phyloP scores from a whole-genome alignment of 176 grass and related monocot genomes.

The Avena insularis region DNA sequence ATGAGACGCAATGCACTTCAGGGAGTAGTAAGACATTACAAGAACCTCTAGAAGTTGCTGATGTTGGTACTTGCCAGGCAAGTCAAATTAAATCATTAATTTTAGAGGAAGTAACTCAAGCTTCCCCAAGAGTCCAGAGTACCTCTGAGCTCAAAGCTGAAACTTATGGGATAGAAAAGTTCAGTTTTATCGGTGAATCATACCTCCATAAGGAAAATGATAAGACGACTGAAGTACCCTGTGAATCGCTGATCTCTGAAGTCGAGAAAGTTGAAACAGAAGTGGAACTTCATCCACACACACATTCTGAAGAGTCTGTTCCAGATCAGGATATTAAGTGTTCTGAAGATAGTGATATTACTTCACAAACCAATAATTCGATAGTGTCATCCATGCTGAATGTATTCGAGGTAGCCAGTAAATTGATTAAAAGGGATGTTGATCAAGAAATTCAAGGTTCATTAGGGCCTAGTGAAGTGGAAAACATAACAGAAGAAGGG shows the following conservation, averaged over 20 bases:
- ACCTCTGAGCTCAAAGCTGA: conserved; percentile 37
- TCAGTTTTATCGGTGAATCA: conserved; percentile 42
- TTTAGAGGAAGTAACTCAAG: conserved; percentile 45
- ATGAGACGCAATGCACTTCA: conserved; percentile 28
- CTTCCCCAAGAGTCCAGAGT: conserved; percentile 14
- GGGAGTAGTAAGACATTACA: conserved; percentile 33
- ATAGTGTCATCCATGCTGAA: conserved; percentile 40
- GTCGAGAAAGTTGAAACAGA: conserved; percentile 36
- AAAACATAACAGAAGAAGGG: conserved; percentile 32
- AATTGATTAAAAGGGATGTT: conserved; percentile 50
- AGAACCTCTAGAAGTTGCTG: conserved; percentile 46
- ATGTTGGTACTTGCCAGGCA: conserved; percentile 24
- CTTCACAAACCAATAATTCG: conserved; percentile 31
- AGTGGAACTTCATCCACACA: conserved; percentile 22
- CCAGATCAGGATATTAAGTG: conserved; percentile 42
- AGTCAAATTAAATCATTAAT: conserved; percentile 52
- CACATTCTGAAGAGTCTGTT: conserved; percentile 33
- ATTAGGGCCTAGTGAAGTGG: conserved; percentile 21
- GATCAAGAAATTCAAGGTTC: conserved; percentile 46
- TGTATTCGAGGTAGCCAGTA: conserved; percentile 49
- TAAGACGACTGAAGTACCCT: conserved; percentile 26
- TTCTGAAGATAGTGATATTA: conserved; percentile 33
- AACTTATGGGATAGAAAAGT: conserved; percentile 52
- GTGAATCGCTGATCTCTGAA: conserved; percentile 14
- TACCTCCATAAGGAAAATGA: conserved; percentile 37